Percentiles rank a stretch among this genome's conserved stretches.
Conservation (phyloP, 1,139 yeast species). For the Saccharomyces hybrid region DNA sequence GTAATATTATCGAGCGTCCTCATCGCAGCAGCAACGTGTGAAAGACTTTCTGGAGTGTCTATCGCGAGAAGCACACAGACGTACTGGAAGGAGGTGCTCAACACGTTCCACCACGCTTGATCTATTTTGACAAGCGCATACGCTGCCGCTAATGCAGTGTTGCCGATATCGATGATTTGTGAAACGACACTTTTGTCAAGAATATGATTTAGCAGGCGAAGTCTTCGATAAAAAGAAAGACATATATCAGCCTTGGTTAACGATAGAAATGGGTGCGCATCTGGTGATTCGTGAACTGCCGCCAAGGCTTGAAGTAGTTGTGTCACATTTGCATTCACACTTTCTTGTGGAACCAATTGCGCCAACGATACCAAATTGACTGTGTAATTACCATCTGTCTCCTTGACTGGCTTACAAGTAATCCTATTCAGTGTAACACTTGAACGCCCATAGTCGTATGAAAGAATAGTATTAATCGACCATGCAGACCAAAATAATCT, state of each 20-base stretch:
- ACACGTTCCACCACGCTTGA: slow-evolving; percentile 10
- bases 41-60: slow-evolving; percentile 9
- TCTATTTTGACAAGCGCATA: slow-evolving; percentile 5
- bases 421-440: slow-evolving; percentile 5
- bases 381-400: slow-evolving; percentile 1
- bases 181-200: slow-evolving; percentile 6
- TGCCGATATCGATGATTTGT: slow-evolving; percentile 7
- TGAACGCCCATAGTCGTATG: slow-evolving; percentile 11
- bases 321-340: neutral
- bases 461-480: slow-evolving; percentile 8
- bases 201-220: slow-evolving; percentile 6
- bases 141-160: slow-evolving; percentile 6
- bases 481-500: slow-evolving; percentile 12
- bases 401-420: slow-evolving; percentile 5
- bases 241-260: slow-evolving; percentile 9
- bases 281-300: slow-evolving; percentile 3
- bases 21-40: slow-evolving; percentile 7
- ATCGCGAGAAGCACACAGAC: slow-evolving; percentile 11
- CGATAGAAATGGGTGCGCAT: slow-evolving; percentile 8
- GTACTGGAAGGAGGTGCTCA: slow-evolving; percentile 10
- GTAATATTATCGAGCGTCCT: slow-evolving; percentile 5
- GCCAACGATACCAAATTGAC: neutral
- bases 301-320: neutral
- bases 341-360: neutral
- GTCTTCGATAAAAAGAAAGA: slow-evolving; percentile 10